A percentile compares a stretch with the other conserved stretches of the same genome.
phyloP scores from a whole-genome alignment of 306 rosid genomes.

The Hippophae gyantsensis region DNA sequence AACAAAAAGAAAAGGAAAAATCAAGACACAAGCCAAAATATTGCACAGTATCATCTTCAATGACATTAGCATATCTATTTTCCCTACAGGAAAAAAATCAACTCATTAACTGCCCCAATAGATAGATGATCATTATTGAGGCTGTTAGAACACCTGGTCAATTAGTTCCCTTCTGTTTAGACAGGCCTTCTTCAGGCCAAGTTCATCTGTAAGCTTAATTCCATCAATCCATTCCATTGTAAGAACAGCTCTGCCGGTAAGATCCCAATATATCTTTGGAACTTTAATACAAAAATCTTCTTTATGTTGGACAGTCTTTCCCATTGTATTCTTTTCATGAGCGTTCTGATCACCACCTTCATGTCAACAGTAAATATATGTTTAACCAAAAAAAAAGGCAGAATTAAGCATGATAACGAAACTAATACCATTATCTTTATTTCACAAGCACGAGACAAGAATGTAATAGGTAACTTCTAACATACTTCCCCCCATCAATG shows the following conservation, averaged over 20 bases:
- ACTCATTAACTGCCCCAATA: conserved; percentile 8
- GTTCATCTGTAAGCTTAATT: conserved; percentile 87
- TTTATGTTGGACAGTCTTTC: conserved; percentile 17
- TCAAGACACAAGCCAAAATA: background rate
- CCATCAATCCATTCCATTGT: conserved; percentile 99
- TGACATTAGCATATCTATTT: background rate
- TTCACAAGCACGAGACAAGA: too few relatives aligned
- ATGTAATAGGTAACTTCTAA: too few relatives aligned
- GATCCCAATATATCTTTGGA: conserved; percentile 89
- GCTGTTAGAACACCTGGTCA: conserved; percentile 57
- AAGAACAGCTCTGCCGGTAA: conserved; percentile 60
- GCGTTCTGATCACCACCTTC: conserved; percentile 33
- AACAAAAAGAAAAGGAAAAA: conserved; percentile 9
- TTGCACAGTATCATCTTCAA: background rate
- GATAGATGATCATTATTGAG: conserved; percentile 2
- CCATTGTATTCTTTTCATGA: conserved; percentile 24
- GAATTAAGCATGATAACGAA: too few relatives aligned
- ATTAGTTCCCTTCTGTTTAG: conserved; percentile 72
- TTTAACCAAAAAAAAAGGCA: background rate
- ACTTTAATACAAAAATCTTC: conserved; percentile 45
- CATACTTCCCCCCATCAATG: too few relatives aligned
- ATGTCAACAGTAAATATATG: background rate
- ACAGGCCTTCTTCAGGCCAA: conserved; percentile 46
- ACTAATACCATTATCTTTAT: too few relatives aligned
- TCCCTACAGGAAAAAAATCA: background rate